Evolutionary conservation across 2,329 filamentous ascomycete species (phyloP), one percentile per base, ranked within the genome.

Genomic region (Aspergillus vadensis): DNA sequence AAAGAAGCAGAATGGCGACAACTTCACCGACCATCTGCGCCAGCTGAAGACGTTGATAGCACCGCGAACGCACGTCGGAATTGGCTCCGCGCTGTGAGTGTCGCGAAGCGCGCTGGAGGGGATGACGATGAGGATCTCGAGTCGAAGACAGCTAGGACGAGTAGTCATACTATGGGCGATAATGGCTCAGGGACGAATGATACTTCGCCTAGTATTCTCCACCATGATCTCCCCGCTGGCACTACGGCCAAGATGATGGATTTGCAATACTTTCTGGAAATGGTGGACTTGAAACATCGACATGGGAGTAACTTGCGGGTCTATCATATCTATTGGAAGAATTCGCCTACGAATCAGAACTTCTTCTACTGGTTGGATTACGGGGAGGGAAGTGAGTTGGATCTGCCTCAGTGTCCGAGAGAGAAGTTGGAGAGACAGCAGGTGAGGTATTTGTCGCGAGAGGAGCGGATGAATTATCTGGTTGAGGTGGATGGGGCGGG

Each of bases 291-390:
- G 50, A 93, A 96, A 74, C 92, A 97, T 72, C 86, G 92, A 4
- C 96, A 97, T 70, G 93, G 92, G 4, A 89, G 88, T 57, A 96
- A 95, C 67, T 76, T 97, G 54, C 83, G 90, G 32, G 84, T 86
- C 32, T 97, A 97, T 68, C 93, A 97, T 70, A 85, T 87, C 61
- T 86, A 90, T 65, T 97, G 93, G 93, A 92, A 92, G 74, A 86
- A 84, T 62, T 81, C 86, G 1, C 81, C 90, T 27, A 94, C 91
- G 0, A 85, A 87, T 4, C 89, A 97, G 73, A 96, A 95, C 72
- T 97, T 93, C 82, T 97, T 97, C 74, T 94, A 92, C 77, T 97
- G 93, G 92, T 81, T 97, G 1, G 93, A 97, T 72, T 82, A 90
- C 60, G 93, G 93, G 5, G 88, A 88, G 52, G 93, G 93, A 0